phyloP scores from a whole-genome alignment of 177 flowering plant species.

The Tripterygium wilfordii region DNA sequence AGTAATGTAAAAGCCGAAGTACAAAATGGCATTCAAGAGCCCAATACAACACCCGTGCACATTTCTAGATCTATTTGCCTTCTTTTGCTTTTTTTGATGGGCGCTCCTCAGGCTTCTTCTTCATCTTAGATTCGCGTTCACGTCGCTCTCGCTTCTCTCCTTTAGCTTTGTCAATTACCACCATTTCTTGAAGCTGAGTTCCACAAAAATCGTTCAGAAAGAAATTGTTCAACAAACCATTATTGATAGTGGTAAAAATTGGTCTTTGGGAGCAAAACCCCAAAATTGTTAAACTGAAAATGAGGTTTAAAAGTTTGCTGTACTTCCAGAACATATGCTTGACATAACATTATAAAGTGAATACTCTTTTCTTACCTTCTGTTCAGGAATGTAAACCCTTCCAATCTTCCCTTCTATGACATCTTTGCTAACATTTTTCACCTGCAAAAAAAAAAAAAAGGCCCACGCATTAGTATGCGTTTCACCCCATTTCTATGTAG shows the following conservation, averaged over 20 bases:
- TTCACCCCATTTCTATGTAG: no score
- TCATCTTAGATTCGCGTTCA: constrained; percentile 67
- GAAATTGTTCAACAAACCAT: not conserved
- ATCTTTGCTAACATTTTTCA: constrained; percentile 73
- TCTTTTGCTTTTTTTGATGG: constrained; percentile 47
- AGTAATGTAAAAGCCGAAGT: no score
- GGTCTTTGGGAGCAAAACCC: not conserved
- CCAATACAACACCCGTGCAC: no score
- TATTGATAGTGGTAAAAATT: not conserved
- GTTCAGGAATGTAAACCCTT: constrained; percentile 80
- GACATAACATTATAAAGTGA: not conserved
- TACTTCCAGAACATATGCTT: no score
- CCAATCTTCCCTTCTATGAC: constrained; percentile 59
- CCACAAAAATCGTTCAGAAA: not conserved
- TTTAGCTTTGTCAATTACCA: constrained; percentile 48
- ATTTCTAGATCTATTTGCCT: no score
- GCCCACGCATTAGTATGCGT: no score
- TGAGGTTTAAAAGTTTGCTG: no score
- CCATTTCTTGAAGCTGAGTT: constrained; percentile 54
- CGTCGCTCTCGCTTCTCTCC: constrained; percentile 87
- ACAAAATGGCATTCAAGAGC: no score
- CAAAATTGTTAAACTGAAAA: not conserved
- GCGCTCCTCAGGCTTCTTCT: constrained; percentile 18
- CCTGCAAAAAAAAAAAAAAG: constrained; percentile 40
- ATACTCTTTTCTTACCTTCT: constrained; percentile 61